phyloP scores from a whole-genome alignment of 805 yeast genomes.

The Wickerhamomyces sydowiorum region DNA sequence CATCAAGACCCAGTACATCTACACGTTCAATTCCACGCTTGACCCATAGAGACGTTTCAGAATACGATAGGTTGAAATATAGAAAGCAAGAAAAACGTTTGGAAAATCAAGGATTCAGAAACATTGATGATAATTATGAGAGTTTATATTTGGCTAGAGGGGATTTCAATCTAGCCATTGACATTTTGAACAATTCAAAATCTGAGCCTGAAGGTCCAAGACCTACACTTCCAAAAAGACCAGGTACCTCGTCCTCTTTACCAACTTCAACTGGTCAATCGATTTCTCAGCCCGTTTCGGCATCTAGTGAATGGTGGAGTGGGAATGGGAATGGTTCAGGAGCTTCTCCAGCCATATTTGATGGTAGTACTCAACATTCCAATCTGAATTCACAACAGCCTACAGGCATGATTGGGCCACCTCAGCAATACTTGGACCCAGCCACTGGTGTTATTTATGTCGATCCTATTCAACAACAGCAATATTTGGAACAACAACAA shows the following conservation, averaged over 20 bases:
- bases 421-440: slow-evolving; percentile 70
- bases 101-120: slow-evolving; percentile 50
- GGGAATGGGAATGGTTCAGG: slow-evolving; percentile 7
- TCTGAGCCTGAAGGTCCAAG: slow-evolving; percentile 35
- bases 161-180: slow-evolving; percentile 51
- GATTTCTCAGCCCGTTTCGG: slow-evolving; percentile 2
- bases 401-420: slow-evolving; percentile 32
- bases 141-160: slow-evolving; percentile 59
- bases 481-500: slow-evolving; percentile 20
- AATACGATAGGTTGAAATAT: slow-evolving; percentile 47
- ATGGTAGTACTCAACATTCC: neutral
- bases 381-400: slow-evolving; percentile 6
- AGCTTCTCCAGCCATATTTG: slow-evolving; percentile 30
- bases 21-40: slow-evolving; percentile 31
- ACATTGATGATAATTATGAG: slow-evolving; percentile 55
- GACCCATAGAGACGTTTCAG: slow-evolving; percentile 46
- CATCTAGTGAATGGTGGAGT: slow-evolving; percentile 18
- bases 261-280: neutral
- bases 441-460: slow-evolving; percentile 64
- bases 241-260: slow-evolving; percentile 13
- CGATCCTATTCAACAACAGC: slow-evolving; percentile 56
- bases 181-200: slow-evolving; percentile 41
- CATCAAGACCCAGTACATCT: slow-evolving; percentile 11
- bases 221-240: slow-evolving; percentile 40
- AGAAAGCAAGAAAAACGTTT: slow-evolving; percentile 41